phyloP scores from a whole-genome alignment of 768 basidiomycete species.

The Tulasnella sp. region DNA sequence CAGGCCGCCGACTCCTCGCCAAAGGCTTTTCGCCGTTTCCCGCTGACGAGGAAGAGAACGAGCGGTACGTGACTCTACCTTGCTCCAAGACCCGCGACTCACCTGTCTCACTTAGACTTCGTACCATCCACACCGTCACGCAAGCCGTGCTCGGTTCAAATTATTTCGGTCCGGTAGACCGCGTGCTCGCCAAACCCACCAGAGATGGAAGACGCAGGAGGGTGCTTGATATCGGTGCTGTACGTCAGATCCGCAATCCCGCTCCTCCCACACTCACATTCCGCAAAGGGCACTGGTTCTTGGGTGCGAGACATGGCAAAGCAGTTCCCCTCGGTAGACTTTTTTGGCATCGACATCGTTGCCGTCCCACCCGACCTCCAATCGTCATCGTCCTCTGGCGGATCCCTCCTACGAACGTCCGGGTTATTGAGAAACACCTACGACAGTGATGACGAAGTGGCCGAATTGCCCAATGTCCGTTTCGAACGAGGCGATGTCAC shows the following conservation, averaged over 20 bases:
- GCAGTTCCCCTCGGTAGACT: conserved; percentile 9
- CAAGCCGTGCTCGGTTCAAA: conserved; percentile 13
- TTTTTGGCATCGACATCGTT: conserved; percentile 14
- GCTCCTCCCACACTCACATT: background rate
- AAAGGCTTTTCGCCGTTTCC: conserved; percentile 12
- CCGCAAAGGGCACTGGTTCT: conserved; percentile 2
- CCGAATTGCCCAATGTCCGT: conserved; percentile 9
- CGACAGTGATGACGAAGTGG: conserved; percentile 2
- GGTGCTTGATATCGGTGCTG: conserved; percentile 11
- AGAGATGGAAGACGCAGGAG: background rate
- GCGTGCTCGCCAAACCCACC: conserved; percentile 7
- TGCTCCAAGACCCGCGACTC: background rate
- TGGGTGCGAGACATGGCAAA: conserved; percentile 14
- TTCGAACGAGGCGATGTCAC: conserved; percentile 11
- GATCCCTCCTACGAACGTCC: background rate
- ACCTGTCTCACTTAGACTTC: background rate
- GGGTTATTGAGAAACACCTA: background rate
- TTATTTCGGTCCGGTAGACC: conserved; percentile 11
- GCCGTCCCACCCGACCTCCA: conserved; percentile 1
- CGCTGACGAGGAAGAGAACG: conserved; percentile 14
- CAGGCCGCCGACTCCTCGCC: conserved; percentile 6
- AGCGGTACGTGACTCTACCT: background rate
- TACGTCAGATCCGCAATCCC: background rate
- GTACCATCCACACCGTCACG: conserved; percentile 5
- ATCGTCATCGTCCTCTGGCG: background rate